phyloP scores from a whole-genome alignment of 805 yeast genomes.

The Candida montana region DNA sequence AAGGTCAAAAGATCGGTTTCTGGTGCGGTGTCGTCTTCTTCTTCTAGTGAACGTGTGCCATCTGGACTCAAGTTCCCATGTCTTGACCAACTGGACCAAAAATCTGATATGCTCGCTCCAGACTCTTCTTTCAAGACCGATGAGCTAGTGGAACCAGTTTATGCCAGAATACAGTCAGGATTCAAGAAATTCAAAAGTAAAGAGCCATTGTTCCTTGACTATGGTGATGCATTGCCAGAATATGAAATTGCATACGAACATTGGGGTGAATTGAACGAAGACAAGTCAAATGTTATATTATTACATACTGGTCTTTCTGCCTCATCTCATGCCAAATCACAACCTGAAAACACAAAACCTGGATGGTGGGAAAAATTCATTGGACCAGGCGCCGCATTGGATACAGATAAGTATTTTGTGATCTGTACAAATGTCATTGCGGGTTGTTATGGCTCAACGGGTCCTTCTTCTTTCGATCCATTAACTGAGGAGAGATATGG shows the following conservation, averaged over 20 bases:
- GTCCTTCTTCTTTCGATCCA: conserved; percentile 80
- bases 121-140: conserved; percentile 17
- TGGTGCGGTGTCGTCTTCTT: not conserved
- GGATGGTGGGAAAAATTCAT: conserved; percentile 98
- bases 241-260: conserved; percentile 87
- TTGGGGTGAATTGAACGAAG: conserved; percentile 73
- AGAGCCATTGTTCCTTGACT: conserved; percentile 66
- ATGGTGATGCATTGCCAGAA: conserved; percentile 72
- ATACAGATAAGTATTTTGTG: conserved; percentile 75
- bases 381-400: conserved; percentile 74
- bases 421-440: conserved; percentile 91
- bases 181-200: conserved; percentile 51
- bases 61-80: conserved; percentile 74
- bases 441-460: conserved; percentile 93
- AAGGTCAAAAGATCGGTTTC: conserved; percentile 9
- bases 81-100: conserved; percentile 66
- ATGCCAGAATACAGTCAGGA: conserved; percentile 64
- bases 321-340: conserved; percentile 89
- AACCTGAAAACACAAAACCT: conserved; percentile 54
- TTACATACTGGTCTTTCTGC: conserved; percentile 91
- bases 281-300: conserved; percentile 65
- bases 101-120: conserved; percentile 30
- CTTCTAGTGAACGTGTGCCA: conserved; percentile 35
- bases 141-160: conserved; percentile 83
- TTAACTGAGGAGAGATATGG: conserved; percentile 64